phyloP scores from a whole-genome alignment of 352 stramenopile species.

The Phytophthora cactorum region DNA sequence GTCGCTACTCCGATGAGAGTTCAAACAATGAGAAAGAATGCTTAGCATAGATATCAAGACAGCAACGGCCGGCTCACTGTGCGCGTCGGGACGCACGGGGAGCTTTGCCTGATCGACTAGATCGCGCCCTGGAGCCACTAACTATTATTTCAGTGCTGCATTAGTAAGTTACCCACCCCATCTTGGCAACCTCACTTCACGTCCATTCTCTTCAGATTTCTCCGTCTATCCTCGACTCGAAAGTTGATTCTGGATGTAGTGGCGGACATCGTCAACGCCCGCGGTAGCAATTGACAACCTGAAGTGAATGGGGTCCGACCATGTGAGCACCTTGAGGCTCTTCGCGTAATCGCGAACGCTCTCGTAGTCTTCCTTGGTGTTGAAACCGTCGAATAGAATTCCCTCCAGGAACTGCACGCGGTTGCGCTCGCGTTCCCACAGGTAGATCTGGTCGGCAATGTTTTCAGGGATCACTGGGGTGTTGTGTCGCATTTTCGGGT shows the following conservation, averaged over 20 bases:
- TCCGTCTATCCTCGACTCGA: slow-evolving; percentile 21
- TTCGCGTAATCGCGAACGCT: slow-evolving; percentile 72
- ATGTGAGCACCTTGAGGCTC: slow-evolving; percentile 79
- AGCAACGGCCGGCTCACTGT: slow-evolving; percentile 22
- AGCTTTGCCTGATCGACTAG: slow-evolving; percentile 18
- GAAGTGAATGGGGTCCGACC: slow-evolving; percentile 83
- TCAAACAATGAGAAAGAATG: slow-evolving; percentile 58
- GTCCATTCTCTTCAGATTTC: not conserved
- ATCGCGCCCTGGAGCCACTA: slow-evolving; percentile 32
- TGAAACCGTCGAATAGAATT: slow-evolving; percentile 89
- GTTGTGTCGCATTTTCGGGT: slow-evolving; percentile 83
- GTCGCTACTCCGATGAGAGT: slow-evolving; percentile 58
- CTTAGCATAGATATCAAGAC: slow-evolving; percentile 45
- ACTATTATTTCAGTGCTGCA: slow-evolving; percentile 46
- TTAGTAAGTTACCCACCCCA: slow-evolving; percentile 38
- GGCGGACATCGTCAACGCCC: slow-evolving; percentile 71
- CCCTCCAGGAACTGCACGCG: slow-evolving; percentile 84
- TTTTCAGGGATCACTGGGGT: slow-evolving; percentile 86
- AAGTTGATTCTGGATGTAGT: slow-evolving; percentile 76
- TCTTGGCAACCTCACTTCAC: slow-evolving; percentile 9
- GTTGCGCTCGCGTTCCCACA: slow-evolving; percentile 93
- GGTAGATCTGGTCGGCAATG: slow-evolving; percentile 91
- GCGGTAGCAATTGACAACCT: slow-evolving; percentile 68
- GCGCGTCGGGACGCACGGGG: slow-evolving; percentile 35
- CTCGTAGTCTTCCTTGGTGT: slow-evolving; percentile 86